These are phyloP conservation scores for Boletus patriciae DNA, from an alignment of 768 basidiomycete genomes.

Conservation along the genomic window DNA sequence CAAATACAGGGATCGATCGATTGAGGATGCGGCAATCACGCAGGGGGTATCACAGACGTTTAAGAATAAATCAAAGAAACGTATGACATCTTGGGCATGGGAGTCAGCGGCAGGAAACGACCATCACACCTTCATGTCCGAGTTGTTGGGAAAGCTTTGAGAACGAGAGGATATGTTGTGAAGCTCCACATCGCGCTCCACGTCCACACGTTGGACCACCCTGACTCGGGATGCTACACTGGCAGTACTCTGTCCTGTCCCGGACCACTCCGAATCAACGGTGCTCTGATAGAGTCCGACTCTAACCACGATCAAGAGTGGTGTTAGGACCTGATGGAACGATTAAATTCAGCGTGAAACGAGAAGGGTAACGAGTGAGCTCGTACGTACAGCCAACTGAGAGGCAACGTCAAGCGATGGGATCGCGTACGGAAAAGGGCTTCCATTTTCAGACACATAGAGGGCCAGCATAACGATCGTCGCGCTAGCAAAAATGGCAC, in stretches of 20 bases:
- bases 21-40: neutral
- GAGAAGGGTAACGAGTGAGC: neutral
- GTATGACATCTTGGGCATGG: neutral
- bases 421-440: conserved; percentile 11
- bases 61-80: no score
- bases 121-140: neutral
- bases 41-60: no score
- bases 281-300: conserved; percentile 8
- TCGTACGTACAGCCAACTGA: conserved; percentile 20
- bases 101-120: neutral
- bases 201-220: neutral
- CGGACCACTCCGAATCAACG: neutral
- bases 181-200: conserved; percentile 3
- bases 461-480: conserved; percentile 21
- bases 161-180: neutral
- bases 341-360: neutral
- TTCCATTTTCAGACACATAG: conserved; percentile 5
- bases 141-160: neutral
- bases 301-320: conserved; percentile 19
- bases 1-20: neutral
- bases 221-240: neutral
- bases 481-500: neutral
- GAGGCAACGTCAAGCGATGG: conserved; percentile 18
- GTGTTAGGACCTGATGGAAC: conserved; percentile 14
- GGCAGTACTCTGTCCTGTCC: neutral